Conservation (phyloP, 495 filamentous ascomycete genomes). For the Sordaria brevicollis region DNA sequence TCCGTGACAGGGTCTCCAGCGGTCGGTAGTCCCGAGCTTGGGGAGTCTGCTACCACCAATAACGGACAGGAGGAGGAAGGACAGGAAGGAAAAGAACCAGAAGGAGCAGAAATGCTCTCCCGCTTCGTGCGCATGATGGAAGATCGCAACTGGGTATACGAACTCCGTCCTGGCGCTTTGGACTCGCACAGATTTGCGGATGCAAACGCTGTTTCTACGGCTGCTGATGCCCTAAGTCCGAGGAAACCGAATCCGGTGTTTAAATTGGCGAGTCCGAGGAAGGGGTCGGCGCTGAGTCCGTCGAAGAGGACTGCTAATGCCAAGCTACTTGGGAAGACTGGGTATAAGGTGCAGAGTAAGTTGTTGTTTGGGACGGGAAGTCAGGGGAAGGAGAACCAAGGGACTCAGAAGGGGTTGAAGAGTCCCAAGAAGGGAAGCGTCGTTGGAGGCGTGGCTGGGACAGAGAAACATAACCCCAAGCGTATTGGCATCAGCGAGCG, state of each 20-base stretch:
- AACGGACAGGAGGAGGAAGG: conserved; percentile 1
- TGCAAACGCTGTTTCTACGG: conserved; percentile 20
- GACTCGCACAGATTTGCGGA: conserved; percentile 59
- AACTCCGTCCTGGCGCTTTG: conserved; percentile 51
- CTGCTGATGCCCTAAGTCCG: background rate
- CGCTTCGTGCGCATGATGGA: conserved; percentile 70
- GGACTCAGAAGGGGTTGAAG: background rate
- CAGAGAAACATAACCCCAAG: background rate
- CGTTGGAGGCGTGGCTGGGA: background rate
- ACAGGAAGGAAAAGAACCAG: conserved; percentile 38
- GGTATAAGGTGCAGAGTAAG: background rate
- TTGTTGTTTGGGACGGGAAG: background rate
- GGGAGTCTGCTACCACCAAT: background rate
- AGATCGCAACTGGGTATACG: conserved; percentile 59
- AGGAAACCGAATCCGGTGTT: background rate
- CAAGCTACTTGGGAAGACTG: background rate
- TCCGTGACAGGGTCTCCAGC: background rate
- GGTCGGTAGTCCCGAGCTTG: conserved; percentile 10
- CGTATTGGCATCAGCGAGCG: conserved; percentile 19
- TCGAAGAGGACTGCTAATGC: background rate
- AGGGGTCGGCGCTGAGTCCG: background rate
- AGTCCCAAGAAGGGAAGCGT: conserved; percentile 5
- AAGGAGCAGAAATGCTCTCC: conserved; percentile 51
- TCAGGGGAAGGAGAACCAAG: background rate
- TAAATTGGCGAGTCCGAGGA: background rate